Percentiles rank a stretch among this genome's conserved stretches.
Evolutionary conservation across 2,329 filamentous ascomycete genomes (phyloP).

Genomic region (Cercospora sp.): DNA sequence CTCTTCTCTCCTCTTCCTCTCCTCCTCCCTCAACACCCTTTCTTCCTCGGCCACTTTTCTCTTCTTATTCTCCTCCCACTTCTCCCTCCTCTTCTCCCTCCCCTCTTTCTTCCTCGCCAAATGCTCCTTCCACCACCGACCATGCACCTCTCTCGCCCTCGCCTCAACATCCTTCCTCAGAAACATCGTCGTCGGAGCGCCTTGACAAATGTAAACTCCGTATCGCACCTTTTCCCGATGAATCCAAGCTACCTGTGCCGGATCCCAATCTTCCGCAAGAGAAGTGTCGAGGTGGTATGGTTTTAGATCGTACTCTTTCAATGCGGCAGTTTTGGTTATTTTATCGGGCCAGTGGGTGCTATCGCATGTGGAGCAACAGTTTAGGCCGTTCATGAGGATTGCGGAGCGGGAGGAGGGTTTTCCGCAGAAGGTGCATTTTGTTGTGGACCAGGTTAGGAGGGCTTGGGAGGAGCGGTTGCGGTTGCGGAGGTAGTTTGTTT

Average conservation of each 20-base stretch:
- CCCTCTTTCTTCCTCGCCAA: conserved; percentile 17
- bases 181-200: conserved; percentile 34
- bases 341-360: conserved; percentile 35
- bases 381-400: conserved; percentile 35
- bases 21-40: background rate
- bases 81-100: conserved; percentile 17
- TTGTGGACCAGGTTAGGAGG: conserved; percentile 30
- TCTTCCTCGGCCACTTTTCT: background rate
- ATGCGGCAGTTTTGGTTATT: conserved; percentile 36
- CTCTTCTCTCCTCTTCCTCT: background rate
- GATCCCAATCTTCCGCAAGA: background rate
- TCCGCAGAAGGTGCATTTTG: conserved; percentile 38
- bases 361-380: conserved; percentile 36
- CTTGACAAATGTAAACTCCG: conserved; percentile 29
- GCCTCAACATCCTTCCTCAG: conserved; percentile 29
- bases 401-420: conserved; percentile 29
- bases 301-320: conserved; percentile 27
- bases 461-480: conserved; percentile 9
- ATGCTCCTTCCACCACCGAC: conserved; percentile 23
- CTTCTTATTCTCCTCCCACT: conserved; percentile 9
- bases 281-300: conserved; percentile 30
- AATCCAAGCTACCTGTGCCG: background rate
- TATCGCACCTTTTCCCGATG: conserved; percentile 11
- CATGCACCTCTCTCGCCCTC: conserved; percentile 27
- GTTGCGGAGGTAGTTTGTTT: conserved; percentile 20